phyloP scores from a whole-genome alignment of 2,329 filamentous ascomycete species.

The Sporothrix pallida region DNA sequence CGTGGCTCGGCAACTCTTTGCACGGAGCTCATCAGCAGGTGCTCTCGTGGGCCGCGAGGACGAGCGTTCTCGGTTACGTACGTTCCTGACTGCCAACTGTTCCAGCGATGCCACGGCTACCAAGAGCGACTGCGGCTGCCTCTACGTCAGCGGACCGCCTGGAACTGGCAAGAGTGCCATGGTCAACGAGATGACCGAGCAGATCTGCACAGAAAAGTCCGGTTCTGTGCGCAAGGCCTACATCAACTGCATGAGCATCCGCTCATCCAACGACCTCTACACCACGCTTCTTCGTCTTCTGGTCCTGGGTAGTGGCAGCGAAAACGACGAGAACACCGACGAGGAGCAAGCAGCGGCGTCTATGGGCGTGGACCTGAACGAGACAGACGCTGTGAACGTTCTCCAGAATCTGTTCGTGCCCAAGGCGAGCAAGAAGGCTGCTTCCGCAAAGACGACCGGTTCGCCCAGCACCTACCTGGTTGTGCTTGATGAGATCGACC shows the following conservation, averaged over 20 bases:
- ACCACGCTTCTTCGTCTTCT: slow-evolving; percentile 75
- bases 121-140: slow-evolving; percentile 72
- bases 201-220: slow-evolving; percentile 57
- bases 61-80: slow-evolving; percentile 66
- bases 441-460: slow-evolving; percentile 31
- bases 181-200: slow-evolving; percentile 76
- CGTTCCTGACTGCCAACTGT: slow-evolving; percentile 64
- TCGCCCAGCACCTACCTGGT: slow-evolving; percentile 72
- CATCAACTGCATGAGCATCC: slow-evolving; percentile 97
- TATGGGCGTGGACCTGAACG: slow-evolving; percentile 59
- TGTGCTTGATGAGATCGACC: slow-evolving; percentile 92
- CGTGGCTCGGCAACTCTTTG: slow-evolving; percentile 83
- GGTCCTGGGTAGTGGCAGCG: slow-evolving; percentile 38
- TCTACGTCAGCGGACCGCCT: slow-evolving; percentile 94
- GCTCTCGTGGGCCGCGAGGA: slow-evolving; percentile 79
- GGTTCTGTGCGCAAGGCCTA: slow-evolving; percentile 70
- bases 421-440: slow-evolving; percentile 44
- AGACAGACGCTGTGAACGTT: slow-evolving; percentile 69
- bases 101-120: slow-evolving; percentile 42
- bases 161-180: slow-evolving; percentile 97
- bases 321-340: background rate
- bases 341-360: background rate
- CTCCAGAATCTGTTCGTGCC: slow-evolving; percentile 75
- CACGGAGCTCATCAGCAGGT: slow-evolving; percentile 75
- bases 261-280: slow-evolving; percentile 85